These are phyloP conservation scores for Royoungia palumana DNA, from an alignment of 768 basidiomycete species.

Conservation along the genomic window DNA sequence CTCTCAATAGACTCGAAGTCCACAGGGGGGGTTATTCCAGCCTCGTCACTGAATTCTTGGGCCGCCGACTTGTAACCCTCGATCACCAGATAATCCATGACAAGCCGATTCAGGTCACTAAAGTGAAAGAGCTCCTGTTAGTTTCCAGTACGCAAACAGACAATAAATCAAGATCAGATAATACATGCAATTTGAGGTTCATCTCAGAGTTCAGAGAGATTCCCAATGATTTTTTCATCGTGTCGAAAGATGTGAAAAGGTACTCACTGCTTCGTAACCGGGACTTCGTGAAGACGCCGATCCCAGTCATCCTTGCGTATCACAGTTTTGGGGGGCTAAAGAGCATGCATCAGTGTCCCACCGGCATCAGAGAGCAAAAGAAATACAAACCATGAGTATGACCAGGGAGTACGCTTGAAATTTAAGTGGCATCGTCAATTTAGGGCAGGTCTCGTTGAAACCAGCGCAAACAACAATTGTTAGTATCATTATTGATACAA, in stretches of 20 bases:
- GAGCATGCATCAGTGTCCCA: background rate
- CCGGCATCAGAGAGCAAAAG: background rate
- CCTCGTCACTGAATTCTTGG: conserved; percentile 90
- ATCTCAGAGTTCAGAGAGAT: conserved; percentile 94
- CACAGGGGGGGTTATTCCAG: conserved; percentile 68
- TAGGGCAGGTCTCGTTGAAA: conserved; percentile 35
- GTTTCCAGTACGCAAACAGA: conserved; percentile 9
- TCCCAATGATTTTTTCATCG: conserved; percentile 88
- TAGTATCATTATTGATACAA: too few species aligned
- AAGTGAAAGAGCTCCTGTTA: conserved; percentile 20
- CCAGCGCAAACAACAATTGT: background rate
- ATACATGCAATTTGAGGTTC: conserved; percentile 76
- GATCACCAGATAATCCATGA: conserved; percentile 97
- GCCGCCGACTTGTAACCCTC: conserved; percentile 97
- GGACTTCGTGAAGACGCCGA: conserved; percentile 73
- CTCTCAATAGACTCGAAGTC: conserved; percentile 93
- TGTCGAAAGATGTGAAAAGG: conserved; percentile 16
- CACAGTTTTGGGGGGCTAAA: conserved; percentile 48
- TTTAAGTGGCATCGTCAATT: conserved; percentile 34
- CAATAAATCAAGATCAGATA: conserved; percentile 62
- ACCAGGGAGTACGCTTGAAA: conserved; percentile 17
- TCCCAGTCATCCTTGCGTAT: conserved; percentile 89
- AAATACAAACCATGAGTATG: conserved; percentile 32
- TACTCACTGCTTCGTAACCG: conserved; percentile 87
- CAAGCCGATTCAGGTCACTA: conserved; percentile 90